Evolutionary conservation across 1,284 basidiomycete species (phyloP), one percentile per base, ranked within the genome.

Genomic region (Ceratobasidium sp.): DNA sequence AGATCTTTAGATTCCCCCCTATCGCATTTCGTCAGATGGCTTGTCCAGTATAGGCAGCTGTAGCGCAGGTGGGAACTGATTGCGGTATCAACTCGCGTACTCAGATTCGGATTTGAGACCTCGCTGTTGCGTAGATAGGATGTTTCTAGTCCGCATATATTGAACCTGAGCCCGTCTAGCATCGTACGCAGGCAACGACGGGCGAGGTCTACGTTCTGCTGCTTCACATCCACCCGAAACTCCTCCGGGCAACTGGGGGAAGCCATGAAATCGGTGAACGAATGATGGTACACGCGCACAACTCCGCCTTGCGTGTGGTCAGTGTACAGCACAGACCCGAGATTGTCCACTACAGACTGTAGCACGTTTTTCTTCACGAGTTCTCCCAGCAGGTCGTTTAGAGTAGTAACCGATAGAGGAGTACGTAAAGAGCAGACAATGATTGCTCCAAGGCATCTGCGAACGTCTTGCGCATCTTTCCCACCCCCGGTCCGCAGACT

Each of bases 181-280:
- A 75, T 47, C n/a, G 27, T 53, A 4, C 22, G 24, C 14, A 75
- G 22, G 33, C 74, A 75, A 17, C 45, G 7, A 15, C 1, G 14
- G 4, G 65, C 74, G 2, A 75, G 31, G 11, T 57, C 31, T 6
- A 29, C 31, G 29, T 75, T 64, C 6, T 51, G 27, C 24, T 22
- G n/a, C 41, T 44, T 19, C 6, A 65, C 19, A 17, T 66, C 31
- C 17, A 66, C 27, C 24, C 19, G 11, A 19, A 63, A 59, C 14
- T 36, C n/a, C 7, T 27, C 15, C n/a, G 63, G 59, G 9, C 66
- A n/a, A 22, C n/a, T 15, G 3, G 51, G 36, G 5, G 65, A 50
- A 3, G 51, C 69, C 22, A 75, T n/a, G 44, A 67, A 75, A 27
- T 75, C 65, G 0, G 36, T 31, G 45, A 75, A 75, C 17, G 74